phyloP scores from a whole-genome alignment of 2,329 filamentous ascomycete species.

The Shiraia sp. region DNA sequence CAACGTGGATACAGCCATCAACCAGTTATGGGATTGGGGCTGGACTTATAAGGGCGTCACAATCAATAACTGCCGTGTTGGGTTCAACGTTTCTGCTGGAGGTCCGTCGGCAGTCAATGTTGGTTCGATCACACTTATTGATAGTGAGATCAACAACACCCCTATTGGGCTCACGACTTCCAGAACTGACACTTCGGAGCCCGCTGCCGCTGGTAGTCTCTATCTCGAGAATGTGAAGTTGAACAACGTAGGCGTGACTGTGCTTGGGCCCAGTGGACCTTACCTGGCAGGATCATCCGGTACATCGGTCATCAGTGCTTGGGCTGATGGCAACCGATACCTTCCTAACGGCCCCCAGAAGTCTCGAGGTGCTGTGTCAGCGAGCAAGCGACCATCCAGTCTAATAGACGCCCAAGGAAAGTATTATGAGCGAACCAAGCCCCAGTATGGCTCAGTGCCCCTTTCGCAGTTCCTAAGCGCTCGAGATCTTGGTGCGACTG shows the following conservation, averaged over 20 bases:
- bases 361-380: conserved; percentile 49
- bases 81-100: conserved; percentile 53
- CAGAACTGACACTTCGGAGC: conserved; percentile 48
- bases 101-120: conserved; percentile 48
- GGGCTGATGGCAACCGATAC: conserved; percentile 41
- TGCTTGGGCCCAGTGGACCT: conserved; percentile 27
- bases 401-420: conserved; percentile 52
- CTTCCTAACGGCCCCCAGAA: conserved; percentile 45
- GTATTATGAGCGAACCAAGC: conserved; percentile 58
- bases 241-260: conserved; percentile 49
- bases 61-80: conserved; percentile 58
- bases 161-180: conserved; percentile 56
- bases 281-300: conserved; percentile 31
- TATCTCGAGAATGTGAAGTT: conserved; percentile 64
- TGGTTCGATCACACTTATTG: conserved; percentile 62
- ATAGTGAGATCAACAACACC: conserved; percentile 57
- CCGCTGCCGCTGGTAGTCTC: conserved; percentile 53
- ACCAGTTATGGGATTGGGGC: conserved; percentile 64
- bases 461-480: conserved; percentile 64
- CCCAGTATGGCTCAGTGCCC: conserved; percentile 52
- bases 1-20: conserved; percentile 57
- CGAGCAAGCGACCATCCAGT: conserved; percentile 45
- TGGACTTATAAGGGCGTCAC: conserved; percentile 58
- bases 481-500: conserved; percentile 62
- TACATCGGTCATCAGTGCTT: conserved; percentile 26